Evolutionary conservation across 768 basidiomycete genomes (phyloP), one percentile per base, ranked within the genome.

Genomic region (Guyanaporus albipodus): DNA sequence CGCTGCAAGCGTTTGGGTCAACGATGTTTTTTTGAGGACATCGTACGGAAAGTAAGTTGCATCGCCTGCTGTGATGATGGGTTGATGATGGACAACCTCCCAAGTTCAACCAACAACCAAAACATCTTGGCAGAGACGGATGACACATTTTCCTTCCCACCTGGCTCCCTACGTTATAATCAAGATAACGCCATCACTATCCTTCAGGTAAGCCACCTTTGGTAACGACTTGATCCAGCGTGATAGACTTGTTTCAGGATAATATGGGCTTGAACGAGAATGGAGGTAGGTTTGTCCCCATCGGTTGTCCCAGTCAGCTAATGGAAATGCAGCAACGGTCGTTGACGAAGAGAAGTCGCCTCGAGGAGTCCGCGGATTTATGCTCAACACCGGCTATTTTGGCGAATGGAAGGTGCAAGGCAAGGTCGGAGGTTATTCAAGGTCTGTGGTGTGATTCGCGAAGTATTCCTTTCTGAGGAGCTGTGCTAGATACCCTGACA

Each of bases 1-100:
- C 54, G 87, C 89, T 23, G 87, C 87, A 3, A 87, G 84, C 42
- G 80, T 91, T 12, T 91, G 87, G 84, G 68, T 87, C 24, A 91
- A 91, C 52, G 65, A 82, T 50, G 70, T 75, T 4, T 89, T 90
- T 70, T 62, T 91, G 36, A 72, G 72, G 8, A 87, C 87, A 2
- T 80, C 86, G 0, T 85, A 80, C 49, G 85, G 85, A 68, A 87
- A 86, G 85, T 85, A 55, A 78, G 67, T 26, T 8, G 7, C 36
- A 7, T 14, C 11, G 15, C 23, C 36, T 34, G n/a, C 24, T 45
- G 9, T 37, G 26, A 21, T 32, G 33, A 22, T 35, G 9, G 22
- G 14, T 27, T 53, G 36, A 50, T 7, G 32, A 54, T 12, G 9
- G 22, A 24, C n/a, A 22, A 31, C 32, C 14, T 22, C 26, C 32